phyloP scores from a whole-genome alignment of 2,329 filamentous ascomycete genomes.

The Beauveria medogensis region DNA sequence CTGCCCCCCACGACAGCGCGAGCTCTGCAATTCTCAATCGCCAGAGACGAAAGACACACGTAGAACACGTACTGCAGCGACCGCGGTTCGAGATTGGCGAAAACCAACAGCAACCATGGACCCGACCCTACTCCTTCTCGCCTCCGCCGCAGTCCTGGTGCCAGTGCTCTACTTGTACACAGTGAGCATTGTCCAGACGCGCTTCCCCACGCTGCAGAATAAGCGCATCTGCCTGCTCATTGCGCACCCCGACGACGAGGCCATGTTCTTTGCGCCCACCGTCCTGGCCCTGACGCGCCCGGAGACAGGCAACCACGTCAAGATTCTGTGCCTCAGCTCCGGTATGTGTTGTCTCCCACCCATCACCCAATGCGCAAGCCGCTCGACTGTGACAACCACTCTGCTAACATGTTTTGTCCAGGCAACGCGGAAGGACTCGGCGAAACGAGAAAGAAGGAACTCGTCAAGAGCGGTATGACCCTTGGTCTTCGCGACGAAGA shows the following conservation, averaged over 20 bases:
- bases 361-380: too few species aligned
- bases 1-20: neutral
- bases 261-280: conserved; percentile 97
- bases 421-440: conserved; percentile 84
- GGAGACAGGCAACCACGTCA: conserved; percentile 77
- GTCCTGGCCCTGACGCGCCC: conserved; percentile 76
- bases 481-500: conserved; percentile 68
- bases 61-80: neutral
- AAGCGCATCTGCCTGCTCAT: conserved; percentile 90
- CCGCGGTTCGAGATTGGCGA: neutral
- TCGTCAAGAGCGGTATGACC: conserved; percentile 68
- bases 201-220: conserved; percentile 62
- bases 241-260: conserved; percentile 95
- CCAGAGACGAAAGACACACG: neutral
- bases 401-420: conserved; percentile 20
- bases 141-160: conserved; percentile 30
- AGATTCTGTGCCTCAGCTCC: conserved; percentile 86
- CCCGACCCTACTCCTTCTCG: conserved; percentile 18
- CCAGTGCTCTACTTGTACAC: conserved; percentile 47
- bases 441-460: conserved; percentile 71
- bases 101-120: neutral
- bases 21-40: neutral
- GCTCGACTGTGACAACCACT: neutral
- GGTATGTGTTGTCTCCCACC: conserved; percentile 37
- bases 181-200: conserved; percentile 34